Evolutionary conservation across 805 yeast species (phyloP), one percentile per base, ranked within the genome.

Genomic region (Pichia occidentalis): DNA sequence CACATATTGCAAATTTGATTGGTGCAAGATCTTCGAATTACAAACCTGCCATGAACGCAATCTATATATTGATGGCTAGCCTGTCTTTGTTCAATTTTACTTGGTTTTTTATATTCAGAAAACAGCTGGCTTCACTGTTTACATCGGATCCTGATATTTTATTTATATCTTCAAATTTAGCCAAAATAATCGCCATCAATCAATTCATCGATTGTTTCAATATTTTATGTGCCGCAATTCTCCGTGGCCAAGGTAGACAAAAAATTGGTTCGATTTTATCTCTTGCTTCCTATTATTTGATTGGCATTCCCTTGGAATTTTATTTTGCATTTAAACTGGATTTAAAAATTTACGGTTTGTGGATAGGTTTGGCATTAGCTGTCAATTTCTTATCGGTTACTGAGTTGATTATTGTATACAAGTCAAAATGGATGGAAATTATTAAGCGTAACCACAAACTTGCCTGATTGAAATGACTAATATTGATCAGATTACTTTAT

Each of bases 231-330:
- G 68, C 68, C 1, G 75, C 77, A 0, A 52, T 71, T 4, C 60
- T 73, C 44, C 53, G 77, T 44, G 77, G 77, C 17, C 77, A 73
- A 48, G 77, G 77, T 5, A 51, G 77, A 45, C 79, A 73, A 47
- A 61, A 62, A 41, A 65, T 73, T 27, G 79, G 77, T 1, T 74
- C 77, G 1, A 49, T 62, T 30, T 53, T 71, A 38, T 70, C 70
- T 50, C 42, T 73, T 18, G 44, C 69, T 14, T 59, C 69, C 34
- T 73, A 71, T 47, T 73, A 73, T 46, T 43, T 63, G 5, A 52
- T 73, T 35, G 77, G 75, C 2, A 57, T 71, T 29, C 80, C 80
- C 1, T 54, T 60, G 34, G 75, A 73, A 17, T 54, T 65, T 32
- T 35, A 63, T 12, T 59, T 67, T 30, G 75, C 74, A 3, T 70